phyloP scores from a whole-genome alignment of 106 monocot genomes.

The Alisma plantagoaquatica region DNA sequence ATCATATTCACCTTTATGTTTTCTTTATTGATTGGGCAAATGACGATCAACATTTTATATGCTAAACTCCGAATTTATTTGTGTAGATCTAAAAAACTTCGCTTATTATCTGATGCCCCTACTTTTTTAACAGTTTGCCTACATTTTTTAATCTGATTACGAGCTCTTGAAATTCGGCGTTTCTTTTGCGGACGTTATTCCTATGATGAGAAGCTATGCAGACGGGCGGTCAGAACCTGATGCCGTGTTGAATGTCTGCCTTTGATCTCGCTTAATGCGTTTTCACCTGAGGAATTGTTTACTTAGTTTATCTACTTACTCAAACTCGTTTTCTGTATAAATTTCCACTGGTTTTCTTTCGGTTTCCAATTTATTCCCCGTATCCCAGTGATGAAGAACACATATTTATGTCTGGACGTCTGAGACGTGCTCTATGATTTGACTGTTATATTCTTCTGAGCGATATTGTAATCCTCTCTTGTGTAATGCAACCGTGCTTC shows the following conservation, averaged over 20 bases:
- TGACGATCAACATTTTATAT: background rate
- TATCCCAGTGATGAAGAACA: background rate
- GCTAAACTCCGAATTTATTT: background rate
- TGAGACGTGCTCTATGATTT: background rate
- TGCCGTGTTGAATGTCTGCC: slow-evolving; percentile 1
- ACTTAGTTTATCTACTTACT: background rate
- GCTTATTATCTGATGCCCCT: background rate
- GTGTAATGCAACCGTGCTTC: too few relatives aligned
- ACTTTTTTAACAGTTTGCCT: too few relatives aligned
- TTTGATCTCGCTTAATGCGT: background rate
- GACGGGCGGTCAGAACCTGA: slow-evolving; percentile 1
- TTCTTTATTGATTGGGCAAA: too few relatives aligned
- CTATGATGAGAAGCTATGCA: background rate
- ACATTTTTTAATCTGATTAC: too few relatives aligned
- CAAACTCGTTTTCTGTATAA: background rate
- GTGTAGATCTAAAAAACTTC: background rate
- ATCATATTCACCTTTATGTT: too few relatives aligned
- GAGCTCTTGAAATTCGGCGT: too few relatives aligned
- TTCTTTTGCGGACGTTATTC: too few relatives aligned
- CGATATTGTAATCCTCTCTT: too few relatives aligned
- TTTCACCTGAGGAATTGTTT: background rate
- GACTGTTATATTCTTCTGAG: background rate
- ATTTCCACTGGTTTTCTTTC: background rate
- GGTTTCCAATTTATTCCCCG: background rate
- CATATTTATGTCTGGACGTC: background rate